Evolutionary conservation across 2,329 filamentous ascomycete species (phyloP).

Genomic region (Aspergillus sp.): DNA sequence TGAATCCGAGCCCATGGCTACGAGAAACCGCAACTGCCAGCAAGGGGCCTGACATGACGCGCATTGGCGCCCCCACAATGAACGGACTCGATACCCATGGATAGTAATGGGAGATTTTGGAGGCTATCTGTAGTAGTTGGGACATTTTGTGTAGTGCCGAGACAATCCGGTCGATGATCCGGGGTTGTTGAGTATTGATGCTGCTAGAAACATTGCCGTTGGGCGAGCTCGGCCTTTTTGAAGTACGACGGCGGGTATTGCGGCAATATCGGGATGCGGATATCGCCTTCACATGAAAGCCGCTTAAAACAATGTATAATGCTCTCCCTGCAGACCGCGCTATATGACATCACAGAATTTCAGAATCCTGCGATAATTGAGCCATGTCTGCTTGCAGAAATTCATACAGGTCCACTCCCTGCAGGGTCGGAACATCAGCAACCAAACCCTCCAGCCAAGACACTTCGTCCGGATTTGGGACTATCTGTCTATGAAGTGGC

Average conservation of each 20-base stretch:
- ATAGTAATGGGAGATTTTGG: slow-evolving; percentile 36
- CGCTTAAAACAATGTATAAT: too few relatives aligned
- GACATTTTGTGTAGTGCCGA: too few relatives aligned
- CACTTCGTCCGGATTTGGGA: slow-evolving; percentile 29
- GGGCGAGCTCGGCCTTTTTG: too few relatives aligned
- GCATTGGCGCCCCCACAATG: slow-evolving; percentile 68
- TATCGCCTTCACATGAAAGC: not conserved
- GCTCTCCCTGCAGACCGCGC: too few relatives aligned
- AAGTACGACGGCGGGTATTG: slow-evolving; percentile 8
- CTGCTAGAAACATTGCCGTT: too few relatives aligned
- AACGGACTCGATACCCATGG: slow-evolving; percentile 62
- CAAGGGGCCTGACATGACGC: slow-evolving; percentile 57
- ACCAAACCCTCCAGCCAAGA: slow-evolving; percentile 42
- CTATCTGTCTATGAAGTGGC: slow-evolving; percentile 4
- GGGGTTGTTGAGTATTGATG: not conserved
- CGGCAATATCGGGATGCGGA: not conserved
- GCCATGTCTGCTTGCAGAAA: slow-evolving; percentile 33
- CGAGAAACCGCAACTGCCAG: slow-evolving; percentile 62
- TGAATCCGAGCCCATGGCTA: slow-evolving; percentile 57
- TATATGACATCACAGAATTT: too few relatives aligned
- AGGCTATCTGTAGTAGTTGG: too few relatives aligned
- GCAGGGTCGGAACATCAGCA: slow-evolving; percentile 41
- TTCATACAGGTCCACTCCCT: slow-evolving; percentile 31
- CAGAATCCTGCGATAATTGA: not conserved
- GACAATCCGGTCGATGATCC: too few relatives aligned